Percentiles rank a stretch among this genome's conserved stretches.
Conservation (phyloP, 176 grass and related monocot genomes). For the Alopecurus myosuroides region DNA sequence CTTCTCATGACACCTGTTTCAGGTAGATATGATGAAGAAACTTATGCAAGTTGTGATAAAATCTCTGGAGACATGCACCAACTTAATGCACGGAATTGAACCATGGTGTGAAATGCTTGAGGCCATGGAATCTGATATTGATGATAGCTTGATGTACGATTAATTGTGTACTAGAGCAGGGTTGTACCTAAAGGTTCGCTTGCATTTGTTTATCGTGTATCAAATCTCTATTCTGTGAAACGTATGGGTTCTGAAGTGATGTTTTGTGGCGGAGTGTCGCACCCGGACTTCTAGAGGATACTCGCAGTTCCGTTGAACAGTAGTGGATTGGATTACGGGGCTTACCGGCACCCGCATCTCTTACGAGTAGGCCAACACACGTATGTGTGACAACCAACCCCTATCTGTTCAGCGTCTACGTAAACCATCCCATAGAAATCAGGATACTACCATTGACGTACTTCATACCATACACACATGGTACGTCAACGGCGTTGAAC, state of each 20-base stretch:
- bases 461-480: no score
- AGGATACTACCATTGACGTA: no score
- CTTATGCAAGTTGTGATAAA: conserved; percentile 53
- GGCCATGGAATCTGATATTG: conserved; percentile 44
- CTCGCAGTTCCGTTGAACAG: no score
- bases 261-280: no score
- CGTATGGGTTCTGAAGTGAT: conserved; percentile 22
- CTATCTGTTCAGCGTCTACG: no score
- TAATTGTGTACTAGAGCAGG: conserved; percentile 79
- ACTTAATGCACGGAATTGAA: conserved; percentile 70
- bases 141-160: conserved; percentile 44
- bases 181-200: conserved; percentile 74
- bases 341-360: no score
- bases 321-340: no score
- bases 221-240: conserved; percentile 9
- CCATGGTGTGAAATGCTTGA: conserved; percentile 80
- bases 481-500: no score
- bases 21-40: conserved; percentile 78
- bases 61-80: conserved; percentile 41
- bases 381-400: no score
- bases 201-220: conserved; percentile 25
- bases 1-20: conserved; percentile 34
- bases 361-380: no score
- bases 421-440: no score
- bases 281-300: no score